Evolutionary conservation across 805 yeast species (phyloP).

Genomic region (Metschnikowia picachoensis): DNA sequence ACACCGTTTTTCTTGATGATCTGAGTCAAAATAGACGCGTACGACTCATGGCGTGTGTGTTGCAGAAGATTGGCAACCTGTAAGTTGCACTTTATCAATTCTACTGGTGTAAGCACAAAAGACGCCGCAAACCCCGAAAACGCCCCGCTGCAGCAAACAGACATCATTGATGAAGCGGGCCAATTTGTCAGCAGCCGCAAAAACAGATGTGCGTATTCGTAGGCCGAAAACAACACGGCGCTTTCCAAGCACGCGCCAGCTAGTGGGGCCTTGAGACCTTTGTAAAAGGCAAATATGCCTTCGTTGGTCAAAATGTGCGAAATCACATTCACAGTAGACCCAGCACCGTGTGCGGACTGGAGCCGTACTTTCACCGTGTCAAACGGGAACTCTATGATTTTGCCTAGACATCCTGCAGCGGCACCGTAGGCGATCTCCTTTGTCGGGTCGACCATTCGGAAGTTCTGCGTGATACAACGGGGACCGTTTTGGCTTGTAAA

Average conservation of each 20-base stretch:
- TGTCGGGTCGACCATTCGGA: slow-evolving; percentile 17
- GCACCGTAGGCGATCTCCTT: slow-evolving; percentile 50
- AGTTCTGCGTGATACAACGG: not conserved
- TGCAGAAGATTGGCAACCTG: slow-evolving; percentile 53
- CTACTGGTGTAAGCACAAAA: slow-evolving; percentile 86
- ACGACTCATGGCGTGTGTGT: slow-evolving; percentile 23
- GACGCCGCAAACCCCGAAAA: slow-evolving; percentile 80
- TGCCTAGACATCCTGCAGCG: slow-evolving; percentile 77
- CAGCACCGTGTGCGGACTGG: slow-evolving; percentile 47
- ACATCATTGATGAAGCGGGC: slow-evolving; percentile 5
- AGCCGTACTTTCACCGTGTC: slow-evolving; percentile 89
- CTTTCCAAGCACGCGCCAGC: slow-evolving; percentile 89
- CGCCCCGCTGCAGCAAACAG: slow-evolving; percentile 64
- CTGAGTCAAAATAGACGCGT: slow-evolving; percentile 29
- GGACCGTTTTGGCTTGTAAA: no score
- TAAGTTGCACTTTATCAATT: slow-evolving; percentile 79
- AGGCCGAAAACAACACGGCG: slow-evolving; percentile 71
- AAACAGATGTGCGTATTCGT: slow-evolving; percentile 33
- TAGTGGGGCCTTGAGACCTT: slow-evolving; percentile 76
- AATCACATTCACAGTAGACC: slow-evolving; percentile 66
- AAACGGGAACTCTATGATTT: slow-evolving; percentile 84
- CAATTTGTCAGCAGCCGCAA: slow-evolving; percentile 4
- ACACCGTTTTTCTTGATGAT: slow-evolving; percentile 54
- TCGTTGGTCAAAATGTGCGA: slow-evolving; percentile 57
- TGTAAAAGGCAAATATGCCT: slow-evolving; percentile 65